phyloP scores from a whole-genome alignment of 1,284 basidiomycete genomes.

The Cryptococcus sp. region DNA sequence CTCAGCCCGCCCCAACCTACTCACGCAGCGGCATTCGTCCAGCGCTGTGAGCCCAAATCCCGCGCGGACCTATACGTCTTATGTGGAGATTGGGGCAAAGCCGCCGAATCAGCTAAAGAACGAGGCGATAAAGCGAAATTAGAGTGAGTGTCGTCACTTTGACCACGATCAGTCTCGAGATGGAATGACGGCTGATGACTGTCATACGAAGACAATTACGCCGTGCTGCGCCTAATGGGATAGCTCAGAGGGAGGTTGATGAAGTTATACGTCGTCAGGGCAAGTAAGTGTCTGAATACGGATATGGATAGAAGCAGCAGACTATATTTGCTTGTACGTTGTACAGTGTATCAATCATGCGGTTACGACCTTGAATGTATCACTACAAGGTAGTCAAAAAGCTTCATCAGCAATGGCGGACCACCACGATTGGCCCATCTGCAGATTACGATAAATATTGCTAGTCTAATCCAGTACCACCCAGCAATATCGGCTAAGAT shows the following conservation, averaged over 20 bases:
- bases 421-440: too few species aligned
- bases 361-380: too few species aligned
- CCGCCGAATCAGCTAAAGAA: constrained; percentile 84
- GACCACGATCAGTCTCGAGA: background rate
- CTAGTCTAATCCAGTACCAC: too few species aligned
- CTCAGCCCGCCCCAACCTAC: constrained; percentile 57
- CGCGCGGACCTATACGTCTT: constrained; percentile 81
- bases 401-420: too few species aligned
- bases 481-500: too few species aligned
- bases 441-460: too few species aligned
- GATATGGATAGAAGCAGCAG: too few species aligned
- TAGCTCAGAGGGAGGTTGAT: constrained; percentile 76
- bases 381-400: too few species aligned
- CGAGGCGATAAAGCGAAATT: constrained; percentile 75
- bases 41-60: constrained; percentile 77
- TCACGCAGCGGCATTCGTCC: constrained; percentile 73
- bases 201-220: constrained; percentile 62
- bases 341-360: too few species aligned
- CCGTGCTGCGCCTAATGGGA: constrained; percentile 70
- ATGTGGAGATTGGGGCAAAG: constrained; percentile 84
- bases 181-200: background rate
- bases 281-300: constrained; percentile 14
- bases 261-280: constrained; percentile 56
- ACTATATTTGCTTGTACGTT: too few species aligned
- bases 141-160: constrained; percentile 63